Evolutionary conservation across 192 early-diverging fungal species (phyloP), one percentile per base, ranked within the genome.

Genomic region (Lobosporangium transversale): DNA sequence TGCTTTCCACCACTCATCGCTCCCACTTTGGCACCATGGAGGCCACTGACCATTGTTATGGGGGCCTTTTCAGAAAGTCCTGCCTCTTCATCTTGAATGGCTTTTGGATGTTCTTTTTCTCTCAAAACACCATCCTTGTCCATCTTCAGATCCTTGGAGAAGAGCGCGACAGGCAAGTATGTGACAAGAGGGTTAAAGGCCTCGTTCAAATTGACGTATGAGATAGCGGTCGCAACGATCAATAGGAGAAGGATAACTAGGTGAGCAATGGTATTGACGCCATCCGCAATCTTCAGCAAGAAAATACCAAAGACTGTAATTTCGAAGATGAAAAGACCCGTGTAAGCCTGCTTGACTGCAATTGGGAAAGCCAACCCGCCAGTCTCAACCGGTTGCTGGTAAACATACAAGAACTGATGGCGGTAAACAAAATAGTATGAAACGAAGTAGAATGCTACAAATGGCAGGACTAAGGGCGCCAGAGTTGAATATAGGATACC

Each of bases 361-460:
- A 81, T 50, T 0, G 89, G 88, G 64, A 88, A 93, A 31, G 86
- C 82, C 32, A 89, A 78, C 4, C 92, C 92, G 20, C 86, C 89
- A 2, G 89, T 82, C 51, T 84, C 79, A 62, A 85, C 83, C 1
- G 71, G 50, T 32, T 81, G 79, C 18, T 89, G 71, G 67, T 88
- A 92, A 1, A 93, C 91, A 35, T 92, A 93, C 53, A 93, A 76
- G 73, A 97, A 91, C 74, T 92, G 89, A 79, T 97, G 93, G 6
- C 84, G 69, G 69, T 94, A 95, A 20, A 93, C 92, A 35, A 92
- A 55, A 57, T 89, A 90, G 40, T 84, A 89, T 21, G 94, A 66
- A 10, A 71, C 78, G 74, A 91, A 97, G 82, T 91, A 94, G 32
- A 92, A 60, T 1, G 81, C 62, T 0, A 92, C 89, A 56, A 95